Base-by-base conservation (phyloP, 2,329 filamentous ascomycete species). In the Venturiaceae sp. region DNA sequence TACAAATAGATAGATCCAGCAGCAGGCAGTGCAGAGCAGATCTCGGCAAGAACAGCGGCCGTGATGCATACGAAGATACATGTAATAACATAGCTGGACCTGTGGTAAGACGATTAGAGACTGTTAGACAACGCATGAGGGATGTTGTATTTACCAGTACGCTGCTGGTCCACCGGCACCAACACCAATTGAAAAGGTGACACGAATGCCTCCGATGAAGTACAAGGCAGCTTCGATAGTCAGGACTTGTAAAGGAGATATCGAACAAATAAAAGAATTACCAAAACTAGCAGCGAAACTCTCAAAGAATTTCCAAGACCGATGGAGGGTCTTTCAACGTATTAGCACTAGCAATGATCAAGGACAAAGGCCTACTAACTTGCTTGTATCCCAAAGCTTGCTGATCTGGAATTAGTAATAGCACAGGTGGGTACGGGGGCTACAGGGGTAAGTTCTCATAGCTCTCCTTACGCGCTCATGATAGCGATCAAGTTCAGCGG, bases 121-220 rank as follows among this genome's bases (percentile, higher is more conserved):
- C 37, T 1, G 8, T 14, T 2, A 34, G 21, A 2, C 14, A 16
- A 13, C 14, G 2, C 26, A 16, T 3, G 16, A 47, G 14, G 7
- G 26, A 3, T 8, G 11, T 8, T 55, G n/a, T n/a, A n/a, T 67
- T 39, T 64, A 81, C 81, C 81, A 84, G 64, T 84, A 84, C 7
- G 82, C 82, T 53, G 83, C 67, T 61, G 82, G 82, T 44, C 82
- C 82, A 58, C 82, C 82, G 19, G 81, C 81, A 28, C 79, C 80
- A 37, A 84, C 82, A 61, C 82, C 82, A 11, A 81, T 84, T n/a
- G 78, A 82, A 65, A 82, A 84, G 0, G 81, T 83, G 2, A 82
- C 80, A 41, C 81, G 77, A 39, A 83, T 79, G 60, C 79, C 82
- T 32, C 82, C 82, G 47, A 84, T 76, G 59, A 83, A 83, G 68